These are phyloP conservation scores for Cladobotryum mycophilum DNA, from an alignment of 2,329 filamentous ascomycete genomes.

Conservation along the genomic window DNA sequence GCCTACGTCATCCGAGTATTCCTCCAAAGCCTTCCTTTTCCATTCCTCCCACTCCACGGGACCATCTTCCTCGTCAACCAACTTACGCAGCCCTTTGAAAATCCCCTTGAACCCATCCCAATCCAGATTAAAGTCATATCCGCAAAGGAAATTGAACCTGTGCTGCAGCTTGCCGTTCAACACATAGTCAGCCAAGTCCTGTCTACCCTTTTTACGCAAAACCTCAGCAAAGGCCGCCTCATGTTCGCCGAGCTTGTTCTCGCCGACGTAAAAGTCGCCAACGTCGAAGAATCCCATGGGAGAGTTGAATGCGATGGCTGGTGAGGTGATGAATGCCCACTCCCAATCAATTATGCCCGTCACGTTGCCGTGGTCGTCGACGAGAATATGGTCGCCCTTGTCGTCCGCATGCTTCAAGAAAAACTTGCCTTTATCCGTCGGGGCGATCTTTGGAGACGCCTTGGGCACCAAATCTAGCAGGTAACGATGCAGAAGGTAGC, in stretches of 20 bases:
- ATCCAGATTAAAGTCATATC: constrained; percentile 32
- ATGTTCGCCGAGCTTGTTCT: constrained; percentile 30
- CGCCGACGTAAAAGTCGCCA: constrained; percentile 33
- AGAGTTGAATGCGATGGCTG: constrained; percentile 36
- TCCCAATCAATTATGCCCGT: constrained; percentile 44
- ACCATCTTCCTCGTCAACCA: constrained; percentile 23
- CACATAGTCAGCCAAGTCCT: constrained; percentile 31
- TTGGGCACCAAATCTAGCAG: constrained; percentile 32
- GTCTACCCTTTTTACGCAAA: constrained; percentile 26
- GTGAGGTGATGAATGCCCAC: constrained; percentile 29
- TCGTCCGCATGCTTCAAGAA: constrained; percentile 38
- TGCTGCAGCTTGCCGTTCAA: constrained; percentile 33
- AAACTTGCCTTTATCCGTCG: constrained; percentile 24
- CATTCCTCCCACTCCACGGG: constrained; percentile 33
- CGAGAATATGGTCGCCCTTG: constrained; percentile 43
- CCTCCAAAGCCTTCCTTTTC: constrained; percentile 29
- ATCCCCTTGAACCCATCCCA: constrained; percentile 37
- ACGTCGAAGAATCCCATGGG: constrained; percentile 34
- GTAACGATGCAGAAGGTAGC: constrained; percentile 37
- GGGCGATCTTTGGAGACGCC: constrained; percentile 15
- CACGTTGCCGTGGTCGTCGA: constrained; percentile 39
- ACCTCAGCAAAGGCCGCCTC: constrained; percentile 30
- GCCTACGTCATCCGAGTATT: constrained; percentile 25
- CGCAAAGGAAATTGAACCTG: constrained; percentile 35
- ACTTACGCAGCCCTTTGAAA: constrained; percentile 33